Evolutionary conservation across 1,139 yeast species (phyloP), one percentile per base, ranked within the genome.

Genomic region (Waltiozyma sp.): DNA sequence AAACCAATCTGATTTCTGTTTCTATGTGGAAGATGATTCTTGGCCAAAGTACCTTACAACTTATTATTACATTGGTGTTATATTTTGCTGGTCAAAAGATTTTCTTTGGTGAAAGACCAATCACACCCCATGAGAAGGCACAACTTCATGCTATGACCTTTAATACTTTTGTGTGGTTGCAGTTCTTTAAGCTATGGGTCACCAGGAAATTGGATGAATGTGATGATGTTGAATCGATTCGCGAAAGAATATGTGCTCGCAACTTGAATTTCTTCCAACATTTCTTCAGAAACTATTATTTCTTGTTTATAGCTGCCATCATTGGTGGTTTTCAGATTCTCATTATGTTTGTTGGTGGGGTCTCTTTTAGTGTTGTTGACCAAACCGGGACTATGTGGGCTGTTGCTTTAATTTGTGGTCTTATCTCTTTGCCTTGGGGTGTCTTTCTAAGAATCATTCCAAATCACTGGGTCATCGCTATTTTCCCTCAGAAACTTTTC

Each of bases 21-120:
- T 84, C 95, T 18, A 91, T 93, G 91, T 91, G 98, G 98, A 91
- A 91, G 63, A 89, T 93, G 96, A 91, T 93, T 55, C 53, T 89
- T 43, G 94, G 96, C 4, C 96, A 91, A 65, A 75, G 96, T 1
- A 50, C 70, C 10, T 73, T 79, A 47, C 99, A 91, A 66, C 72
- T 93, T 49, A 58, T 72, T 24, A 74, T 91, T 23, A 89, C 97
- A 0, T 83, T 91, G 58, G 68, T 72, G 5, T 64, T 93, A 41
- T 91, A 87, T 62, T 91, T 87, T 63, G 84, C 78, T 11, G 96
- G 96, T 19, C 60, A 65, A 18, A 47, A 63, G 38, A 64, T 91
- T 33, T 88, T 86, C 59, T 76, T 63, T 55, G 55, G 58, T 38
- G 58, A 60, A 16, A 58, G 61, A n/a, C 38, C 47, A 9, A 58